Base-by-base conservation (phyloP, 768 basidiomycete genomes). In the Boletus subparvulus region DNA sequence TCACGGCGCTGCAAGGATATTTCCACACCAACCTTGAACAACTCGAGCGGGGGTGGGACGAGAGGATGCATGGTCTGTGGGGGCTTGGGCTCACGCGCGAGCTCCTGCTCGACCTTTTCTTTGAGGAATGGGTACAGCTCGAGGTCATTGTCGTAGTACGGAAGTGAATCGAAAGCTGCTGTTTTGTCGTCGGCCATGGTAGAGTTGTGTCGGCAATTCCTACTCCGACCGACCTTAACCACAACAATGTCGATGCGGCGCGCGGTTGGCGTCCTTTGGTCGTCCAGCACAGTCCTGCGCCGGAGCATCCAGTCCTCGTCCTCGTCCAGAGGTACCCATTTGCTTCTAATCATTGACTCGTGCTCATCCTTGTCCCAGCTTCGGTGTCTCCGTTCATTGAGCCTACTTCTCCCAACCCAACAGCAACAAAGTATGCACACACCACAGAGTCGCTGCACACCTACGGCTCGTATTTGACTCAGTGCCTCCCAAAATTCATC, bases 401-500 rank as follows among this genome's bases (percentile, higher is more conserved):
- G 69, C 83, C 88, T 45, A 92, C 91, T 1, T 95, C 95, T 11
- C 85, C 90, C 26, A 95, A 98, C 75, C 92, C 89, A 1, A 82
- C 92, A 16, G 75, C 87, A 19, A 82, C 84, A 51, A 81, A 82
- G 66, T 86, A 88, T 69, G 84, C 86, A 6, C 81, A 84, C 66
- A 81, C 88, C 41, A 86, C 90, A 17, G 85, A 90, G 69, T 79
- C 84, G 21, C 79, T 98, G 37, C 96, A 98, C 73, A 83, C 84
- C 39, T 98, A 94, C 65, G 96, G 93, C 67, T 90, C 94, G 54
- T 98, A 97, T 76, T 80, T 98, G 65, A 87, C 83, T 48, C 91
- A 95, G 68, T 93, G 90, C 69, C 85, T 98, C 24, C 96, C 96
- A 51, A 98, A 97, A 78, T 97, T 86, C 78, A 85, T 99, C 69